Base-by-base conservation (phyloP, 2,329 filamentous ascomycete genomes). In the Phialocephala sp. region DNA sequence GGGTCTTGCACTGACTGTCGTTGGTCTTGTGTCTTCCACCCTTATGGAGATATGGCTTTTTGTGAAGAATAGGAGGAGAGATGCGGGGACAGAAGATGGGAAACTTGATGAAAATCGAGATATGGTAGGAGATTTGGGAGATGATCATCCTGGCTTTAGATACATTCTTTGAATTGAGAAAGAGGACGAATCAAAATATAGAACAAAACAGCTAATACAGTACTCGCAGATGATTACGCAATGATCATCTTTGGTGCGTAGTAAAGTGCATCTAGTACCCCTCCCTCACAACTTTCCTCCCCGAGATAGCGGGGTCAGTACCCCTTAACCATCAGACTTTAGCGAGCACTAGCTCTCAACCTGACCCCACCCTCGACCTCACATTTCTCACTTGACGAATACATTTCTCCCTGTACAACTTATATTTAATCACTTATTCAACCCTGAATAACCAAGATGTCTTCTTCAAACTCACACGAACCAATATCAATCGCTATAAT, bases 401-500 rank as follows among this genome's bases (percentile, higher is more conserved):
- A 54, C 27, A 27, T 32, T 12, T 54, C 4, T 32, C 4, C 8
- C 11, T 35, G n/a, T 45, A 45, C 27, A 8, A 54, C 14, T 54
- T n/a, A 15, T 18, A 18, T 54, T 12, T 54, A 4, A 6, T 5
- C 2, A 27, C 12, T 54, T 32, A 1, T 15, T 18, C 24, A 18
- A 54, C 9, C 15, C 14, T 11, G 22, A 50, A 2, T 11, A 24
- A 9, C 12, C 24, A 54, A 27, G 1, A 54, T 54, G 50, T 18
- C 47, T 52, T 32, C 50, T 18, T n/a, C 39, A 41, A 41, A 18
- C 32, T 27, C 57, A 27, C 35, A 54, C 12, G 41, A 55, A 50
- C 65, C 65, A 35, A 62, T 71, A 36, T 55, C 56, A 12, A 76
- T 87, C 65, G 85, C 86, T 69, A 85, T 89, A 47, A 77, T 88